These are phyloP conservation scores for Desmodesmus armatus DNA, from an alignment of 139 green algal genomes.

Conservation along the genomic window DNA sequence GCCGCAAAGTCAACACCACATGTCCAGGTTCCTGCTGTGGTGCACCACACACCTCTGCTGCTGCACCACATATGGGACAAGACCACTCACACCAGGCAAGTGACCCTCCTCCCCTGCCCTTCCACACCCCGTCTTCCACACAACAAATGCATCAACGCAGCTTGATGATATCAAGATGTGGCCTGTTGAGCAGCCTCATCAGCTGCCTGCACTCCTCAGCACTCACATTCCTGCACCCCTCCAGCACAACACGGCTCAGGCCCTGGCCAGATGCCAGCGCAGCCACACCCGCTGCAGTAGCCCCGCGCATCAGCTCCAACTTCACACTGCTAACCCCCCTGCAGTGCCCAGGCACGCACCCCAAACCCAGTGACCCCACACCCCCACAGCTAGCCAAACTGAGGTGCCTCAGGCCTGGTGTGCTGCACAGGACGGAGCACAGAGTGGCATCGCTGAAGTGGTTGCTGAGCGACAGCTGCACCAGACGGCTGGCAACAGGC, in stretches of 20 bases:
- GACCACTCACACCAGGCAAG: not conserved
- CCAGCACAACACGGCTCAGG: not conserved
- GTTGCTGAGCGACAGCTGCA: not conserved
- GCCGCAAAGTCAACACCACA: not conserved
- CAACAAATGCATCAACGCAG: not conserved
- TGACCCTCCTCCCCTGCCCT: not conserved
- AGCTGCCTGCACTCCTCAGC: slow-evolving; percentile 1
- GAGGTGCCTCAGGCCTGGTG: not conserved
- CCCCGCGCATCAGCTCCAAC: slow-evolving; percentile 23
- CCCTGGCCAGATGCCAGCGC: slow-evolving; percentile 13
- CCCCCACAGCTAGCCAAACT: not conserved
- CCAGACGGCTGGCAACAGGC: not conserved
- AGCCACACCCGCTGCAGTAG: slow-evolving; percentile 12
- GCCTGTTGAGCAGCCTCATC: not conserved
- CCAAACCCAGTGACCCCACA: not conserved
- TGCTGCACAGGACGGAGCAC: not conserved
- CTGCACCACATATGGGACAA: not conserved
- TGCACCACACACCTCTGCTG: not conserved
- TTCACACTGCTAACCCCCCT: not conserved
- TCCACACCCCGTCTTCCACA: not conserved
- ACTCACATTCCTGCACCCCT: slow-evolving; percentile 36
- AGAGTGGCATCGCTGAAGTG: slow-evolving; percentile 33
- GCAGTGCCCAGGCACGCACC: not conserved
- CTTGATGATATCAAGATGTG: not conserved
- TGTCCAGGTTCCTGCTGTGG: not conserved